Evolutionary conservation across 306 rosid species (phyloP), one percentile per base, ranked within the genome.

Genomic region (Gillenia trifoliata): DNA sequence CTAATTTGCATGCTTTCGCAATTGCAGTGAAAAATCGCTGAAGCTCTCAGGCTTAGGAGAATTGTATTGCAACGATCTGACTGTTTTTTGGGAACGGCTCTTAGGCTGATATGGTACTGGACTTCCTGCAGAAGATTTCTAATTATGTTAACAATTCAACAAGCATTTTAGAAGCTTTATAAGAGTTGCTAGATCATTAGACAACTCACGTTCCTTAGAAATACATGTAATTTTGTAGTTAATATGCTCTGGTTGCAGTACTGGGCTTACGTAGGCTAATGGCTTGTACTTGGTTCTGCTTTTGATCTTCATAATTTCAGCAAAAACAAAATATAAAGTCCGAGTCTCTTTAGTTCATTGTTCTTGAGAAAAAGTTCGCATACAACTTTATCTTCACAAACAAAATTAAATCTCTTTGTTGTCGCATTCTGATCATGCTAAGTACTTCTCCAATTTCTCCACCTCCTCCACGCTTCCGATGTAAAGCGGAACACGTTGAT

Each of bases 391-490:
- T 68, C 38, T 71, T 83, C 78, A 55, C 11, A 74, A 45, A 63
- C 81, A 82, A 79, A 50, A 74, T 6, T 73, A 62, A 59, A 34
- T 63, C 66, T 76, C 16, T 68, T 61, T 68, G 41, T 71, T 54
- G 65, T 54, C 52, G 25, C 66, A 79, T 79, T 26, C 68, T 40
- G 69, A 68, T 83, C 85, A 94, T 75, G 92, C 96, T 68, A 95
- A 82, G 72, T 83, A 95, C 82, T 92, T 92, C 77, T 95, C 98
- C 85, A 92, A 82, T 75, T 95, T 92, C 76, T 92, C 98, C 79
- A 95, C 98, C 69, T 92, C 99, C 25, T 90, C 99, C 55, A 45
- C 15, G 70, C 99, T 95, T 43, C 99, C 99, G 55, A 95, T 95
- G 80, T 85, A 95, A 68, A 92, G 85, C 0, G 99, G 99, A 80